Percentiles rank a stretch among this genome's conserved stretches.
These are phyloP conservation scores for Tausonia pullulans DNA, from an alignment of 1,284 basidiomycete species.

Conservation along the genomic window DNA sequence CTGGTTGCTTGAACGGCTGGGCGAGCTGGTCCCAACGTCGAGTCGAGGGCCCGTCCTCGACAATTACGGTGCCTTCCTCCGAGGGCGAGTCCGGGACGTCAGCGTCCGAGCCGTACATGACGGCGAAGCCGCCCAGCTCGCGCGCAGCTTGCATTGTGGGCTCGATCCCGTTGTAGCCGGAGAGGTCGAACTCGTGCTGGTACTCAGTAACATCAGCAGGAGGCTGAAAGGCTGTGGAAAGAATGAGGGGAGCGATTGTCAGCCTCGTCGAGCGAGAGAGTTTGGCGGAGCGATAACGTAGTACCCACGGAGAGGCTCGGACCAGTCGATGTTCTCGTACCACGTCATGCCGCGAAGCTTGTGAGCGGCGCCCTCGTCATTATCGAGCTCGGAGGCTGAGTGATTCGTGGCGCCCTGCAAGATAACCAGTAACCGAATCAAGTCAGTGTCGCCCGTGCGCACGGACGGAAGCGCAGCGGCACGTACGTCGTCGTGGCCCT, in stretches of 20 bases:
- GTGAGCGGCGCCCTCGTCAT: not conserved
- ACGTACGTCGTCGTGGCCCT: not conserved
- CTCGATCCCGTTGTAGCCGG: not conserved
- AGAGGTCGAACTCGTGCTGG: not conserved
- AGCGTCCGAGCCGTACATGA: not conserved
- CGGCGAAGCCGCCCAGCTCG: not conserved
- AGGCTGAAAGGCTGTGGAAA: not conserved
- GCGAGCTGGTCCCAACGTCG: too few relatives aligned
- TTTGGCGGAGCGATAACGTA: not conserved
- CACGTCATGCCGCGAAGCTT: not conserved
- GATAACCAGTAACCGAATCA: too few relatives aligned
- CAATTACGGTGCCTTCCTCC: not conserved
- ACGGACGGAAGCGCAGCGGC: not conserved
- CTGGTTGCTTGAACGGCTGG: too few relatives aligned
- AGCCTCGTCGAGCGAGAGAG: too few relatives aligned
- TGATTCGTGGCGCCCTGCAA: too few relatives aligned
- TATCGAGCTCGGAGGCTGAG: not conserved
- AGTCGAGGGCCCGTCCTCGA: not conserved
- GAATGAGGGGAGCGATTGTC: not conserved
- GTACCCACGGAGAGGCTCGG: not conserved
- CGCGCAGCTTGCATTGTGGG: not conserved
- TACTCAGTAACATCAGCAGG: not conserved
- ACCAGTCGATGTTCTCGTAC: not conserved
- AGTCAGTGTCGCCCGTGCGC: not conserved
- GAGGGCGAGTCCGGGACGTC: not conserved